These are phyloP conservation scores for Candida sithepensis DNA, from an alignment of 805 yeast genomes.

Conservation along the genomic window DNA sequence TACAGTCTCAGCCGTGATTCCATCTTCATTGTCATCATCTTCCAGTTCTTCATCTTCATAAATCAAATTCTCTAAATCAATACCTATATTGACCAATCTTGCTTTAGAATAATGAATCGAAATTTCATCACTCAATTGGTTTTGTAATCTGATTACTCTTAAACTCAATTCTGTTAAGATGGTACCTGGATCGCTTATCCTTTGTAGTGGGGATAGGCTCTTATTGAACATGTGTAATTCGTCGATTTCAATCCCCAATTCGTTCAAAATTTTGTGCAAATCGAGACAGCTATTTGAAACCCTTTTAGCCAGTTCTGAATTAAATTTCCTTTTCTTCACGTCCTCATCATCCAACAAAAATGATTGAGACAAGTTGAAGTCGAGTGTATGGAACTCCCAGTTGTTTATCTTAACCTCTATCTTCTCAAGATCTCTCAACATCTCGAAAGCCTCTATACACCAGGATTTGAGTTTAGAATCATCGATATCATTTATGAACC, in stretches of 20 bases:
- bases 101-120: constrained; percentile 63
- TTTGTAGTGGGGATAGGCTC: constrained; percentile 41
- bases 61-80: constrained; percentile 46
- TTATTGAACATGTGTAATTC: constrained; percentile 41
- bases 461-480: constrained; percentile 44
- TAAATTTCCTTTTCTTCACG: constrained; percentile 38
- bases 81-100: constrained; percentile 60
- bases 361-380: constrained; percentile 38
- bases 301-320: constrained; percentile 50
- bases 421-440: constrained; percentile 48
- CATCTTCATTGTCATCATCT: constrained; percentile 7
- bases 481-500: constrained; percentile 40
- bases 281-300: constrained; percentile 51
- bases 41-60: constrained; percentile 19
- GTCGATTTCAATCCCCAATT: constrained; percentile 44
- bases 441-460: constrained; percentile 45
- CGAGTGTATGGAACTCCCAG: constrained; percentile 55
- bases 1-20: constrained; percentile 40
- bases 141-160: constrained; percentile 46
- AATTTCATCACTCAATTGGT: constrained; percentile 47
- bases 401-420: constrained; percentile 43
- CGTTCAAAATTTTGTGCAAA: constrained; percentile 38
- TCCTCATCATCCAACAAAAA: constrained; percentile 19
- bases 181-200: constrained; percentile 52
- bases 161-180: constrained; percentile 42